phyloP scores from a whole-genome alignment of 1,284 basidiomycete genomes.

The Moesziomyces parantarcticus region DNA sequence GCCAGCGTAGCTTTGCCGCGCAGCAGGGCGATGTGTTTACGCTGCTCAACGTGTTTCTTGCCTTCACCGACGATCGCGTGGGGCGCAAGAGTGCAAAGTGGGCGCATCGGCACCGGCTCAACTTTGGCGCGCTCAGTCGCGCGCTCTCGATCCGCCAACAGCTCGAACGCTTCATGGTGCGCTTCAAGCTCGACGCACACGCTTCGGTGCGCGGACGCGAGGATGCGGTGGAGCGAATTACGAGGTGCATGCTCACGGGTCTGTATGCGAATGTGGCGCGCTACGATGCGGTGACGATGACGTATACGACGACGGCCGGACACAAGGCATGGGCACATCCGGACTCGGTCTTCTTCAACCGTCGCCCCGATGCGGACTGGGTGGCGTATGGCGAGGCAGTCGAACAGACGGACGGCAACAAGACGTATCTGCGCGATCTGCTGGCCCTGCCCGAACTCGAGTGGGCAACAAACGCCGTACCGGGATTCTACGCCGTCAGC shows the following conservation, averaged over 20 bases:
- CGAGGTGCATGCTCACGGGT: slow-evolving; percentile 86
- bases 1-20: slow-evolving; percentile 91
- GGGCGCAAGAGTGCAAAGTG: slow-evolving; percentile 84
- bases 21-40: slow-evolving; percentile 97
- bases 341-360: slow-evolving; percentile 90
- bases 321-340: slow-evolving; percentile 82
- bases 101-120: slow-evolving; percentile 91
- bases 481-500: slow-evolving; percentile 21
- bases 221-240: slow-evolving; percentile 70
- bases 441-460: slow-evolving; percentile 66
- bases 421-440: slow-evolving; percentile 75
- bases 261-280: slow-evolving; percentile 91
- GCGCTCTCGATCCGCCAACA: slow-evolving; percentile 91
- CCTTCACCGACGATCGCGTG: slow-evolving; percentile 77
- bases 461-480: slow-evolving; percentile 66
- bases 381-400: slow-evolving; percentile 95
- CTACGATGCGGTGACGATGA: slow-evolving; percentile 64
- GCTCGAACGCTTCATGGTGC: slow-evolving; percentile 88
- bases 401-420: slow-evolving; percentile 70
- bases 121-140: slow-evolving; percentile 89
- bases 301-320: slow-evolving; percentile 84
- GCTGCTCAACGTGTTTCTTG: slow-evolving; percentile 91
- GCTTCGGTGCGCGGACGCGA: slow-evolving; percentile 75
- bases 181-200: slow-evolving; percentile 74
- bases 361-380: slow-evolving; percentile 88